These are phyloP conservation scores for Podospora appendiculata DNA, from an alignment of 495 filamentous ascomycete species.

Conservation along the genomic window DNA sequence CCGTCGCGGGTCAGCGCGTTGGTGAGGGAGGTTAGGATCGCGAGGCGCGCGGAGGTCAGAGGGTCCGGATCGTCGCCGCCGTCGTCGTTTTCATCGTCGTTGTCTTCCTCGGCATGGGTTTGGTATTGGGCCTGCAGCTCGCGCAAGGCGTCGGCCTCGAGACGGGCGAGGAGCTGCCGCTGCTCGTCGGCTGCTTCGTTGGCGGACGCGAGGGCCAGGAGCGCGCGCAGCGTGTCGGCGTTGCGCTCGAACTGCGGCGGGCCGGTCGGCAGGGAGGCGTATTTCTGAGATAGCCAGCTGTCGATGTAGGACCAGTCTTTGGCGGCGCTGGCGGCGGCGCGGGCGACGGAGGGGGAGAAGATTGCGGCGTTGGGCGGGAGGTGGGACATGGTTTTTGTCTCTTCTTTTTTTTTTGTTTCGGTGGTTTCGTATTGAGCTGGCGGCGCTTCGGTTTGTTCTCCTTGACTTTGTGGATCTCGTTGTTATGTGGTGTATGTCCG, in stretches of 20 bases:
- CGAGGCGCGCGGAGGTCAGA: constrained; percentile 1
- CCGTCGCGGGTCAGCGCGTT: constrained; percentile 35
- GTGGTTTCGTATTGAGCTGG: not conserved
- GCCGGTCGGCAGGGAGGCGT: constrained; percentile 20
- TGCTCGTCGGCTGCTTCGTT: constrained; percentile 84
- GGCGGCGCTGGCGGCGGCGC: constrained; percentile 54
- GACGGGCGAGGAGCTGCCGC: constrained; percentile 45
- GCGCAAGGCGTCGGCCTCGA: constrained; percentile 53
- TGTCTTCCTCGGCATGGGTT: constrained; percentile 19
- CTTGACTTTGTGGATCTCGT: not conserved
- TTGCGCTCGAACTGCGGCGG: constrained; percentile 74
- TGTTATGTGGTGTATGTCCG: too few relatives aligned
- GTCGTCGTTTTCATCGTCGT: constrained; percentile 26
- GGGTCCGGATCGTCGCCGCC: not conserved
- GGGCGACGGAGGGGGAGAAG: constrained; percentile 65
- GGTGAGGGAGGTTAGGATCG: not conserved
- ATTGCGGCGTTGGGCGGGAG: constrained; percentile 48
- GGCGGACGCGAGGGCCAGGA: constrained; percentile 65
- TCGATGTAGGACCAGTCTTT: constrained; percentile 88
- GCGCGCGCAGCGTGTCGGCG: constrained; percentile 66
- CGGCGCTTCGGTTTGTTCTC: not conserved
- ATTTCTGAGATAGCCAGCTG: constrained; percentile 67
- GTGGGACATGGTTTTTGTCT: constrained; percentile 40
- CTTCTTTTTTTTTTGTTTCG: not conserved
- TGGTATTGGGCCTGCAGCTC: constrained; percentile 30